Evolutionary conservation across 345 rosid genomes (phyloP).

Genomic region (Angophora floribunda): DNA sequence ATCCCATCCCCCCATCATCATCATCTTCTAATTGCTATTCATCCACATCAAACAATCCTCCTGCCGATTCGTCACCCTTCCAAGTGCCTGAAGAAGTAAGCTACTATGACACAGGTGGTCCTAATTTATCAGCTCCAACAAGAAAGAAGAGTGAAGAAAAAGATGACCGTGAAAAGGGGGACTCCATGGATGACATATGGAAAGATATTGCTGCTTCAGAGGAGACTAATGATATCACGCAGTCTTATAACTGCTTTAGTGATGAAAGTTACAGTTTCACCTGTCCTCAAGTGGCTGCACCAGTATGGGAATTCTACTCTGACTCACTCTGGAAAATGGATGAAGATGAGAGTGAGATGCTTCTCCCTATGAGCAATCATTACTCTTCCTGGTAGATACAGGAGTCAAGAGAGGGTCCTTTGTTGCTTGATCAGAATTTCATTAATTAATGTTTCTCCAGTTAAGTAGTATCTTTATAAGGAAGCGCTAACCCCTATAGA

Average conservation of each 20-base stretch:
- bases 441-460: constrained; percentile 27
- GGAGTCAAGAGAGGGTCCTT: constrained; percentile 16
- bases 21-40: constrained; percentile 43
- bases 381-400: constrained; percentile 24
- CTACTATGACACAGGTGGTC: constrained; percentile 82
- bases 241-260: constrained; percentile 33
- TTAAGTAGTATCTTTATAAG: neutral
- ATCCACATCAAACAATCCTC: constrained; percentile 40
- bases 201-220: constrained; percentile 59
- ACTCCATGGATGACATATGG: constrained; percentile 86
- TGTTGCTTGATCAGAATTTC: constrained; percentile 45
- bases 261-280: constrained; percentile 32
- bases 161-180: constrained; percentile 30
- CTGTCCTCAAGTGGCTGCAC: constrained; percentile 41
- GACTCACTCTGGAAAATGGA: constrained; percentile 65
- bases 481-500: constrained; percentile 32
- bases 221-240: constrained; percentile 31
- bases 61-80: constrained; percentile 30
- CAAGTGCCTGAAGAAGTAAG: constrained; percentile 43
- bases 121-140: constrained; percentile 3
- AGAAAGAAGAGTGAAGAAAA: constrained; percentile 20
- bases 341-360: constrained; percentile 52
- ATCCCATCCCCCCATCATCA: constrained; percentile 23
- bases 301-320: constrained; percentile 47
- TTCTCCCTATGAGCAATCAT: constrained; percentile 24